Base-by-base conservation (phyloP, 2,329 filamentous ascomycete genomes). In the Bimuria novae-zelandiae region DNA sequence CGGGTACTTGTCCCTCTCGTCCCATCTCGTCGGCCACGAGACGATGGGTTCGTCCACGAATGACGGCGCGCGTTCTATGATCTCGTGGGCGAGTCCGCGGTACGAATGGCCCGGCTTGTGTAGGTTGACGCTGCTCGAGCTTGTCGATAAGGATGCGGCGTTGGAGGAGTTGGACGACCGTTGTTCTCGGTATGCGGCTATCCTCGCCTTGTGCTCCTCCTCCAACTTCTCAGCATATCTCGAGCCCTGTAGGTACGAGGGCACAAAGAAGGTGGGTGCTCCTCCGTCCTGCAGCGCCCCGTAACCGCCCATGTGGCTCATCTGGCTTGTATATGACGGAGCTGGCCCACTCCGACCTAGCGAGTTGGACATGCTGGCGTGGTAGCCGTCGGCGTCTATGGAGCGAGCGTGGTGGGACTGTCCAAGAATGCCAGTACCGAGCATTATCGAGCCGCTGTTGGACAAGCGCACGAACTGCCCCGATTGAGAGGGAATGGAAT, bases 11-110 rank as follows among this genome's bases (percentile, higher is more conserved):
- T 97, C 92, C 27, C 83, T 79, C 42, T 86, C 87, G 63, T 86
- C 95, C 92, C 92, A 97, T 65, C 82, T 84, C 3, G 88, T 86
- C 16, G 94, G 94, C 59, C 97, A 80, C n/a, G 89, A 87, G 51
- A 84, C 80, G 36, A 90, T 70, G 1, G 80, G 77, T 43, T 89
- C 84, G 29, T 89, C 84, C 23, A 62, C 59, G 32, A 88, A 84
- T 30, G 65, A 58, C 0, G 87, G 83, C 25, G 85, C 78, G 59
- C 89, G 86, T 76, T 97, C 93, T 62, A 95, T 87, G 55, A 96
- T 82, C 66, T 95, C 91, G 72, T 90, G 90, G 14, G 89, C 85
- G 76, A 95, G 84, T 17, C 90, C 92, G 49, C 89, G 83, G 74
- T 95, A 88, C 25, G 82, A 83, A 3, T 87, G 79, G 17, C 82